A percentile compares a stretch with the other conserved stretches of the same genome.
Conservation (phyloP, 306 rosid genomes). For the Potentilla sterilis region DNA sequence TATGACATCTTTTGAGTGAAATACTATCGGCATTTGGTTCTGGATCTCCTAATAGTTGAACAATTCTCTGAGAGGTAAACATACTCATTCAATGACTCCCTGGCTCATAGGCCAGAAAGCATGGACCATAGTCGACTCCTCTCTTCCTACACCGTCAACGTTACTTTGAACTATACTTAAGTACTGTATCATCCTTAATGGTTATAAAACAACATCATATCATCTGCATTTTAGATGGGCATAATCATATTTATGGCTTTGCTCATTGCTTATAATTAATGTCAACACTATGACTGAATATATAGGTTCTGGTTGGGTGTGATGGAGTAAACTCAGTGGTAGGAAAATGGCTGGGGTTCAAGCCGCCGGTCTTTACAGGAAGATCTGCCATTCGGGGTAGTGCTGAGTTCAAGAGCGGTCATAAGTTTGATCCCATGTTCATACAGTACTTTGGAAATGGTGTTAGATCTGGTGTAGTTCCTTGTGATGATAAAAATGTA, state of each 20-base stretch:
- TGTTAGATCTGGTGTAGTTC: constrained; percentile 46
- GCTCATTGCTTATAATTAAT: background rate
- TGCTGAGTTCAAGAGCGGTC: constrained; percentile 22
- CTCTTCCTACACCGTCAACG: background rate
- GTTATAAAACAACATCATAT: background rate
- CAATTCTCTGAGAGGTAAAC: background rate
- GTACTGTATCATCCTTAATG: background rate
- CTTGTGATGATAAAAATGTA: constrained; percentile 40
- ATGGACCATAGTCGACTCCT: background rate
- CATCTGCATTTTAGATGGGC: background rate
- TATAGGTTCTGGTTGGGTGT: constrained; percentile 72
- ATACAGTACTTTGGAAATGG: constrained; percentile 55
- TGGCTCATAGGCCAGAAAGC: background rate
- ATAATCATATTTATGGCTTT: background rate
- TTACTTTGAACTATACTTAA: background rate
- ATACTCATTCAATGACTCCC: background rate
- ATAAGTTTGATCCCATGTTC: constrained; percentile 36
- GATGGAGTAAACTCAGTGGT: constrained; percentile 86
- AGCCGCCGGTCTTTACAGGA: constrained; percentile 38
- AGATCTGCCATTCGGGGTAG: constrained; percentile 62
- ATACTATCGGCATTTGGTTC: background rate
- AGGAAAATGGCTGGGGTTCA: constrained; percentile 68
- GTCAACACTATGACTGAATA: constrained; percentile 7
- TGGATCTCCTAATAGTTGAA: background rate
- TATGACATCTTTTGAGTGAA: background rate